phyloP scores from a whole-genome alignment of 306 rosid genomes.

The Pueraria montana region DNA sequence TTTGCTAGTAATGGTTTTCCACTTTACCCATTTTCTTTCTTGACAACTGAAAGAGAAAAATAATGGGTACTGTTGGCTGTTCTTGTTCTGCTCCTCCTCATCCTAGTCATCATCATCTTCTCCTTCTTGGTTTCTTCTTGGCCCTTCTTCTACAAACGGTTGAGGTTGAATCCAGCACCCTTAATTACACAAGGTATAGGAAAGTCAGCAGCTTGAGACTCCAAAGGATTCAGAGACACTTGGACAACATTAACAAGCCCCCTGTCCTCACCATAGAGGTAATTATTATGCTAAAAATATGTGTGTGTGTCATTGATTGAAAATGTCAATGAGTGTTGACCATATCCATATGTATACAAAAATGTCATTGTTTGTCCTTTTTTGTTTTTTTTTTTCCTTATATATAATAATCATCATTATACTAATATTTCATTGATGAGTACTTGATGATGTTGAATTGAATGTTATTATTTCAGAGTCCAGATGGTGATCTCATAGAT shows the following conservation, averaged over 20 bases:
- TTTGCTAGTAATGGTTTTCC: constrained; percentile 53
- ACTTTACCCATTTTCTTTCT: constrained; percentile 41
- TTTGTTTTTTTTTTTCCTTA: background rate
- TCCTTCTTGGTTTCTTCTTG: constrained; percentile 44
- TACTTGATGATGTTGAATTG: constrained; percentile 5
- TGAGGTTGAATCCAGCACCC: constrained; percentile 43
- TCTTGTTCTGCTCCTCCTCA: constrained; percentile 2
- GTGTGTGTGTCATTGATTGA: background rate
- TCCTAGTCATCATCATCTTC: background rate
- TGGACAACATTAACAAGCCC: constrained; percentile 87
- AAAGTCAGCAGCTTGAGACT: constrained; percentile 76
- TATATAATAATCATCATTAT: background rate
- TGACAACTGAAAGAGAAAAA: constrained; percentile 44
- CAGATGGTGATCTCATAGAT: constrained; percentile 71
- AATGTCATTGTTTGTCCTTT: background rate
- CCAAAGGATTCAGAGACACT: constrained; percentile 79
- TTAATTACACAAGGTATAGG: constrained; percentile 65
- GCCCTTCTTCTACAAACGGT: constrained; percentile 49
- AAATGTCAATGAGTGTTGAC: background rate
- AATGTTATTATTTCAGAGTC: constrained; percentile 63
- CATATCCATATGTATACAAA: background rate
- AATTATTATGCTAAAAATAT: constrained; percentile 28
- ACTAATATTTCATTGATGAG: background rate
- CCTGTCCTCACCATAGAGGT: constrained; percentile 80
- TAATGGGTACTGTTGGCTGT: constrained; percentile 36